These are phyloP conservation scores for Syncephalis plumigaleata DNA, from an alignment of 371 early-diverging fungal species.

Conservation along the genomic window DNA sequence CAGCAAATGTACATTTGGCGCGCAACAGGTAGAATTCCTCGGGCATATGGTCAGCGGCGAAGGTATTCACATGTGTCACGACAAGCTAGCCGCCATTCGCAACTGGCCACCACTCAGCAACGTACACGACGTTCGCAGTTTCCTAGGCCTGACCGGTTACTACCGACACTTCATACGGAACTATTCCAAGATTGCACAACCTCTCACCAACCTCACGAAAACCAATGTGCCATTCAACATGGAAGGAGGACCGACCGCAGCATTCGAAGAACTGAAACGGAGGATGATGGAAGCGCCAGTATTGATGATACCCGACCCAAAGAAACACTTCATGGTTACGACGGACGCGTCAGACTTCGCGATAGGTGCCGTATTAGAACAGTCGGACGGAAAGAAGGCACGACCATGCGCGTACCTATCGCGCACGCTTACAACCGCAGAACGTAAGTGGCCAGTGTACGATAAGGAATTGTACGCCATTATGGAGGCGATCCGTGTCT, in stretches of 20 bases:
- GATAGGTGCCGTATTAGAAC: slow-evolving; percentile 7
- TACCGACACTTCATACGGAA: slow-evolving; percentile 18
- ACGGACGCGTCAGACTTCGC: slow-evolving; percentile 9
- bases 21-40: slow-evolving; percentile 11
- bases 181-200: slow-evolving; percentile 7
- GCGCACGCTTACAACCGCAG: slow-evolving; percentile 8
- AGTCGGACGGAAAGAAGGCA: slow-evolving; percentile 4
- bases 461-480: slow-evolving; percentile 16
- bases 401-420: slow-evolving; percentile 12
- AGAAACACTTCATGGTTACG: slow-evolving; percentile 6
- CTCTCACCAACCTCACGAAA: slow-evolving; percentile 13
- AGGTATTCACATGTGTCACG: slow-evolving; percentile 8
- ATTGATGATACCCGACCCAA: slow-evolving; percentile 7
- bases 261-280: slow-evolving; percentile 5
- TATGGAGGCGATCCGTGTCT: slow-evolving; percentile 4
- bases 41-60: slow-evolving; percentile 15
- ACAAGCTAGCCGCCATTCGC: slow-evolving; percentile 9
- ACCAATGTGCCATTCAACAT: slow-evolving; percentile 4
- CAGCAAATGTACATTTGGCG: slow-evolving; percentile 18
- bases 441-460: slow-evolving; percentile 8
- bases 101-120: slow-evolving; percentile 6
- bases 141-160: slow-evolving; percentile 14
- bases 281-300: slow-evolving; percentile 6
- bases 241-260: no score
- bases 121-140: slow-evolving; percentile 8